These are phyloP conservation scores for Debaryomyces robertsiae DNA, from an alignment of 1,139 yeast genomes.

Conservation along the genomic window DNA sequence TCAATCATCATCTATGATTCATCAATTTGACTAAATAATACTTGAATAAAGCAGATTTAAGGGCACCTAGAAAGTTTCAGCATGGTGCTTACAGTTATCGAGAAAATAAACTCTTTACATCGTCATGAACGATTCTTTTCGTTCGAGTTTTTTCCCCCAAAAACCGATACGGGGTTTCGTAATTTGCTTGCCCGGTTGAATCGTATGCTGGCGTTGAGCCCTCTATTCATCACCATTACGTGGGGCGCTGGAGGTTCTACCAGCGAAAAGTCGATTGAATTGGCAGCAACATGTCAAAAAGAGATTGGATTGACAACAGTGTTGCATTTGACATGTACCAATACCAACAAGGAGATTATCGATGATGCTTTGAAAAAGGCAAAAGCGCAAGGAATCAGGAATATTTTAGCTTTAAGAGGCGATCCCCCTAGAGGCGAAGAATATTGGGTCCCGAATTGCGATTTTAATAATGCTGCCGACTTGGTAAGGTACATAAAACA, in stretches of 20 bases:
- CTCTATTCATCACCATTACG: conserved; percentile 87
- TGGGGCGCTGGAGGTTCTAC: conserved; percentile 99
- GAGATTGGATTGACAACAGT: conserved; percentile 84
- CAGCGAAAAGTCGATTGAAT: conserved; percentile 78
- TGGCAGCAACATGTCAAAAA: conserved; percentile 76
- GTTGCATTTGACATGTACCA: conserved; percentile 94
- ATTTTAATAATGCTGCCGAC: conserved; percentile 78
- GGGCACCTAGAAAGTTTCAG: too few species aligned
- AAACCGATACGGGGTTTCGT: conserved; percentile 83
- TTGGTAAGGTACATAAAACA: conserved; percentile 74
- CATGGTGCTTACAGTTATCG: conserved; percentile 46
- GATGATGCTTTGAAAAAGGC: conserved; percentile 79
- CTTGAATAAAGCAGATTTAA: neutral
- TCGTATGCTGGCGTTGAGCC: conserved; percentile 87
- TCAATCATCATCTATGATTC: too few species aligned
- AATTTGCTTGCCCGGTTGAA: conserved; percentile 83
- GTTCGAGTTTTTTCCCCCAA: conserved; percentile 96
- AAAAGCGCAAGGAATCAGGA: conserved; percentile 74
- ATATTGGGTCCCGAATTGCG: conserved; percentile 58
- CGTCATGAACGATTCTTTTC: conserved; percentile 71
- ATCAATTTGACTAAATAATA: too few species aligned
- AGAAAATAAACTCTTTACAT: conserved; percentile 52
- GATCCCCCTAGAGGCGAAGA: conserved; percentile 87
- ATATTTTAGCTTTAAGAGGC: conserved; percentile 86
- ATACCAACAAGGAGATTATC: conserved; percentile 73